Evolutionary conservation across 2,329 filamentous ascomycete species (phyloP).

Genomic region (Lecanicillium sp.): DNA sequence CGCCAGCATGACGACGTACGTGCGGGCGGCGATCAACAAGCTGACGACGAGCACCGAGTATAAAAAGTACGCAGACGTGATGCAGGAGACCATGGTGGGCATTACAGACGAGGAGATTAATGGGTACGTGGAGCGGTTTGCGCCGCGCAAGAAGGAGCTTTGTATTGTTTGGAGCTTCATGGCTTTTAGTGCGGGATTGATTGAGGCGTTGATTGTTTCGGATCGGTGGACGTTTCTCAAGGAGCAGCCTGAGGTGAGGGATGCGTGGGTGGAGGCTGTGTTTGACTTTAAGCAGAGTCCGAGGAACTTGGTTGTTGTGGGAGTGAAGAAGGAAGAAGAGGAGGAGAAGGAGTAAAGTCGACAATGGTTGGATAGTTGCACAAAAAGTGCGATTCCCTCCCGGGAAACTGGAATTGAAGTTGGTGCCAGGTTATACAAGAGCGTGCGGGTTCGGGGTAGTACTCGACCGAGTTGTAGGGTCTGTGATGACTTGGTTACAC

Average conservation of each 20-base stretch:
- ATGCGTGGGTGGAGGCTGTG: slow-evolving; percentile 86
- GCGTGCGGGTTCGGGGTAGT: too few species aligned
- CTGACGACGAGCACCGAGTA: slow-evolving; percentile 51
- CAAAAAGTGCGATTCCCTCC: too few species aligned
- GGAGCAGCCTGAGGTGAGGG: slow-evolving; percentile 64
- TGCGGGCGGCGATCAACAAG: slow-evolving; percentile 73
- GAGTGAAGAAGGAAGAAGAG: slow-evolving; percentile 58
- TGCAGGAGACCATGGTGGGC: slow-evolving; percentile 55
- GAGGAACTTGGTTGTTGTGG: slow-evolving; percentile 86
- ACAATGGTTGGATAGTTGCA: too few species aligned
- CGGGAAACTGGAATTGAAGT: too few species aligned
- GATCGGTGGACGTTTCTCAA: slow-evolving; percentile 83
- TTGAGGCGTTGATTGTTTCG: slow-evolving; percentile 82
- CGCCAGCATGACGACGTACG: slow-evolving; percentile 63
- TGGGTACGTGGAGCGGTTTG: slow-evolving; percentile 58
- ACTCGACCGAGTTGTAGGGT: too few species aligned
- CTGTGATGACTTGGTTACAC: too few species aligned
- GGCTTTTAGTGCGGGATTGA: slow-evolving; percentile 85
- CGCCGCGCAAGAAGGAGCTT: slow-evolving; percentile 65
- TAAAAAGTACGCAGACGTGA: slow-evolving; percentile 48
- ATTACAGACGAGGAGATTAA: slow-evolving; percentile 71
- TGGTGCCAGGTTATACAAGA: too few species aligned
- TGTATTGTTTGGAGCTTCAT: slow-evolving; percentile 89
- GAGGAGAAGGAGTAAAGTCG: not conserved
- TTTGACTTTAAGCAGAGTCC: slow-evolving; percentile 85